Percentiles rank a stretch among this genome's conserved stretches.
These are phyloP conservation scores for Fusarium dlaminii DNA, from an alignment of 2,329 filamentous ascomycete genomes.

Conservation along the genomic window DNA sequence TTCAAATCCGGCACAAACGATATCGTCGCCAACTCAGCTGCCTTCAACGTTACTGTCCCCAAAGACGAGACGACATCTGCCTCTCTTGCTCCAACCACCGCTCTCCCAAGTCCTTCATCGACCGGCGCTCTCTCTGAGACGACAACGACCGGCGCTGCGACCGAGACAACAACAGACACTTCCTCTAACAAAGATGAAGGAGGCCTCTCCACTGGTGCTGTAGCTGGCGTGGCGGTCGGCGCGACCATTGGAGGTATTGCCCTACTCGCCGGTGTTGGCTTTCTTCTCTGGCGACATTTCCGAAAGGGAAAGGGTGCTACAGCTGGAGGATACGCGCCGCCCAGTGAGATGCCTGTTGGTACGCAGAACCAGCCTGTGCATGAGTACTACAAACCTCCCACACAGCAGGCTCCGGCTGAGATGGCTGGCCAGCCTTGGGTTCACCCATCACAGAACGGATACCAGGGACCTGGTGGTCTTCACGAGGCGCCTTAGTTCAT, in stretches of 20 bases:
- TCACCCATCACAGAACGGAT: constrained; percentile 9
- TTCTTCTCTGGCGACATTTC: constrained; percentile 35
- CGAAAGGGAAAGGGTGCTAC: constrained; percentile 7
- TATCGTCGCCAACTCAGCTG: constrained; percentile 20
- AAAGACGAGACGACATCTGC: constrained; percentile 1
- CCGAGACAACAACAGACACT: constrained; percentile 1
- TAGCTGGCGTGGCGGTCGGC: constrained; percentile 40
- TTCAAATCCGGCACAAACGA: constrained; percentile 16
- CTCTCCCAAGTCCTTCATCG: background rate
- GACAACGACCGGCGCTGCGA: background rate
- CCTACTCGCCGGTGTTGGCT: constrained; percentile 28
- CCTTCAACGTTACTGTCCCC: constrained; percentile 36
- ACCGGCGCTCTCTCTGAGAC: background rate
- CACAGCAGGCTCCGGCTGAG: constrained; percentile 10
- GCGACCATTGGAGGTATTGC: constrained; percentile 32
- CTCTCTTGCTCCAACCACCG: background rate
- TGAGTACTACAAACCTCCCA: constrained; percentile 22
- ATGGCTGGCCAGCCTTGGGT: constrained; percentile 20
- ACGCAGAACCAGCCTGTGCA: constrained; percentile 8
- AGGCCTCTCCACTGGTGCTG: constrained; percentile 34
- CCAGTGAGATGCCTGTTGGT: constrained; percentile 1
- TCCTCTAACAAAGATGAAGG: background rate
- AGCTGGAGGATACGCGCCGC: background rate
- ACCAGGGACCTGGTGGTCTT: constrained; percentile 16
- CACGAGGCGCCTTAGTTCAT: constrained; percentile 23